phyloP scores from a whole-genome alignment of 805 yeast species.

The Wickerhamiella vanderwaltii region DNA sequence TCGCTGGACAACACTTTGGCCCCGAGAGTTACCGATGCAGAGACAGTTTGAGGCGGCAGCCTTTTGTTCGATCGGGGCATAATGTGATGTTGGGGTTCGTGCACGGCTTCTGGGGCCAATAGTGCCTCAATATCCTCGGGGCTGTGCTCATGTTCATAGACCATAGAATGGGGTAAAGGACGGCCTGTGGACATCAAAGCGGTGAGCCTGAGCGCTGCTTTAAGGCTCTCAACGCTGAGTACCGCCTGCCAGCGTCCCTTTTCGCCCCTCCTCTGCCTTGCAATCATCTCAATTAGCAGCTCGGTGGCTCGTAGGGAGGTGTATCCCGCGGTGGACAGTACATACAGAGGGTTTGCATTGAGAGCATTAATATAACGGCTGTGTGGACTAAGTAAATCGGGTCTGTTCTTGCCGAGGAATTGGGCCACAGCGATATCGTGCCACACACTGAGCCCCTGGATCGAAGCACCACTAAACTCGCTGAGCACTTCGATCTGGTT shows the following conservation, averaged over 20 bases:
- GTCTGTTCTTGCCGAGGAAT: slow-evolving; percentile 16
- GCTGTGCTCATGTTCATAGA: slow-evolving; percentile 29
- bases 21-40: slow-evolving; percentile 20
- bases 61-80: slow-evolving; percentile 23
- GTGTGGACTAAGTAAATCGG: slow-evolving; percentile 11
- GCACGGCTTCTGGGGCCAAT: neutral
- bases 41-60: slow-evolving; percentile 17
- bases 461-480: slow-evolving; percentile 26
- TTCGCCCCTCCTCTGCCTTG: slow-evolving; percentile 22
- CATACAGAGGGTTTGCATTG: slow-evolving; percentile 20
- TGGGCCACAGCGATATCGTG: slow-evolving; percentile 29
- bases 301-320: slow-evolving; percentile 27
- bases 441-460: slow-evolving; percentile 29
- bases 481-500: slow-evolving; percentile 30
- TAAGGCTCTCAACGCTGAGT: slow-evolving; percentile 24
- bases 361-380: slow-evolving; percentile 16
- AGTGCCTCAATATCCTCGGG: slow-evolving; percentile 22
- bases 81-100: neutral
- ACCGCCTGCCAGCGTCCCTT: slow-evolving; percentile 25
- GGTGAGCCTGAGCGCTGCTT: slow-evolving; percentile 26
- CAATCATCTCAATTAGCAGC: slow-evolving; percentile 30
- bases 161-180: slow-evolving; percentile 24
- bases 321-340: slow-evolving; percentile 23
- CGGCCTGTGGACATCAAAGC: slow-evolving; percentile 24
- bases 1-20: slow-evolving; percentile 25